Evolutionary conservation across 768 basidiomycete species (phyloP), one percentile per base, ranked within the genome.

Genomic region (Leccinum subgranulosum): DNA sequence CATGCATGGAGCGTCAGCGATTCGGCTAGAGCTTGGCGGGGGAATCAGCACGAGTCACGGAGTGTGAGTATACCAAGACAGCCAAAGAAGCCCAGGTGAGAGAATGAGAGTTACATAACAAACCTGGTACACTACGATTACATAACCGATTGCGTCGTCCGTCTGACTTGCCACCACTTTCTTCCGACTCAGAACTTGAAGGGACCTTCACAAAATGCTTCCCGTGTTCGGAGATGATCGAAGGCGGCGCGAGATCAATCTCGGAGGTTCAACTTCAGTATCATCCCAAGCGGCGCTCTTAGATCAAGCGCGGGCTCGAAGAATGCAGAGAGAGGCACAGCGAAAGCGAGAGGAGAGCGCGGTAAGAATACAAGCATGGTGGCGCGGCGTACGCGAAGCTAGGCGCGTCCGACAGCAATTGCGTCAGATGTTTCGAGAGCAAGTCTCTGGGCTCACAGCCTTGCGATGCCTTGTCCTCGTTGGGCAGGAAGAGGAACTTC

Each of bases 401-500:
- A 72, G 72, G 49, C 64, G 54, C 9, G 76, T 79, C 12, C 77
- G 80, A 63, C 65, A 58, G 36, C 69, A 79, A n/a, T 64, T 92
- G 69, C 73, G 79, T 53, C 64, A 51, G 28, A 56, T 69, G 9
- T 88, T 90, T 61, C 78, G 81, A 58, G 63, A 71, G 3, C 83
- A 88, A 66, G 70, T 84, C 3, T 74, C 73, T 4, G 76, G 80
- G 9, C 62, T 90, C 49, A 79, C 76, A 8, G 87, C 83, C 11
- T 70, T 90, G 63, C 73, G 91, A 55, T 85, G 83, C 69, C 75
- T 90, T 21, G 83, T 87, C 19, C 77, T 91, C 23, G 76, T 88
- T 51, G 84, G 84, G 12, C 69, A 66, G 17, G 73, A 74, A 52
- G 66, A 71, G 31, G 60, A 68, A 17, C 67, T 68, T 36, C 66